Evolutionary conservation across 1,284 basidiomycete species (phyloP).

Genomic region (Cryptococcus jaspeensis): DNA sequence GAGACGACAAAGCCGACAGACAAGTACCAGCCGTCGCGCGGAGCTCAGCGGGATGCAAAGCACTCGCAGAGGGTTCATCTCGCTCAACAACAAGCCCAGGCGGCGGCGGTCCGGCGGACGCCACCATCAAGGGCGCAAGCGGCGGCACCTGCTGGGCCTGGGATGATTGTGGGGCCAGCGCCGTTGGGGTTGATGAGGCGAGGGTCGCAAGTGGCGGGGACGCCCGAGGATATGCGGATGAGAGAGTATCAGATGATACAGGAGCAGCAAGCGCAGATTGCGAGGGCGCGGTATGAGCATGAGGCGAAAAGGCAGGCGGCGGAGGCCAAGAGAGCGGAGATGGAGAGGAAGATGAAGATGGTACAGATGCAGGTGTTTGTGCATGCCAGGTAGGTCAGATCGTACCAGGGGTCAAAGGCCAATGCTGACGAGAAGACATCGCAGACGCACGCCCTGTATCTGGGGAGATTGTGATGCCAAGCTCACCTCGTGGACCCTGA

Average conservation of each 20-base stretch:
- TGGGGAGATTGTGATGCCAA: constrained; percentile 32
- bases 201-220: neutral
- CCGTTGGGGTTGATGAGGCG: neutral
- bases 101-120: neutral
- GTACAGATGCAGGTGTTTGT: constrained; percentile 40
- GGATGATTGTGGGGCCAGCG: neutral
- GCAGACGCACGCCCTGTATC: constrained; percentile 27
- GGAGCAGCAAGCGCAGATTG: constrained; percentile 22
- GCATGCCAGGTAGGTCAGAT: constrained; percentile 29
- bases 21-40: constrained; percentile 29
- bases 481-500: constrained; percentile 35
- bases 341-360: constrained; percentile 17
- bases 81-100: neutral
- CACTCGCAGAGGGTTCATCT: constrained; percentile 12
- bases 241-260: constrained; percentile 6
- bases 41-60: constrained; percentile 36
- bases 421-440: neutral
- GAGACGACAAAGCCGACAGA: neutral
- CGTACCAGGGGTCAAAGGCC: neutral
- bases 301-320: neutral
- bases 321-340: constrained; percentile 11
- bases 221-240: neutral
- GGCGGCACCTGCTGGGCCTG: neutral
- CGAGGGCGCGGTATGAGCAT: constrained; percentile 15
- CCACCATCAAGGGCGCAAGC: neutral